A percentile compares a stretch with the other conserved stretches of the same genome.
Conservation (phyloP, 1,139 yeast species). For the Suhomyces guaymorum region DNA sequence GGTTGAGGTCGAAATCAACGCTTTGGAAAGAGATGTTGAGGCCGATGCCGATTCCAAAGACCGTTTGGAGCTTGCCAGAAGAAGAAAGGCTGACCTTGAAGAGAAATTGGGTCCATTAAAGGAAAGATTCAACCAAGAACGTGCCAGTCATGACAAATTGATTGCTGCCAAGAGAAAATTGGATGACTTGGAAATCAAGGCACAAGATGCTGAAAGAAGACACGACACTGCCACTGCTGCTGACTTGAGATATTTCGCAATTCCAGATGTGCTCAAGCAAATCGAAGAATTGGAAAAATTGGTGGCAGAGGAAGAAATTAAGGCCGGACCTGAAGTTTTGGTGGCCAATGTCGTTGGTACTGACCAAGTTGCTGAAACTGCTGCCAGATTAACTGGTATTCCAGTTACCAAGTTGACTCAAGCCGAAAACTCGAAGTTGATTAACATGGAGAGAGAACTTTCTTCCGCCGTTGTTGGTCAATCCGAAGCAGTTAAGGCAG, state of each 20-base stretch:
- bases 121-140: conserved; percentile 83
- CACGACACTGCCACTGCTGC: conserved; percentile 94
- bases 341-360: conserved; percentile 88
- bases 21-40: conserved; percentile 92
- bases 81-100: conserved; percentile 77
- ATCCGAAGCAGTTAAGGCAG: conserved; percentile 93
- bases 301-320: conserved; percentile 68
- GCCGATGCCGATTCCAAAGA: conserved; percentile 87
- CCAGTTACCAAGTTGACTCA: conserved; percentile 97
- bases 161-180: conserved; percentile 85
- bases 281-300: conserved; percentile 73
- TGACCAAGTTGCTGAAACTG: conserved; percentile 94
- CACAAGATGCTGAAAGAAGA: conserved; percentile 95
- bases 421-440: conserved; percentile 90
- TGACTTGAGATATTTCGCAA: conserved; percentile 93
- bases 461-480: conserved; percentile 91
- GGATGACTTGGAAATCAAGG: conserved; percentile 90
- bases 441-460: conserved; percentile 89
- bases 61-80: conserved; percentile 74
- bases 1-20: conserved; percentile 92
- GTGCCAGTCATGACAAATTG: conserved; percentile 87
- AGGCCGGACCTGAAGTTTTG: conserved; percentile 61
- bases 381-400: conserved; percentile 94
- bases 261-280: conserved; percentile 82
- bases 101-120: conserved; percentile 85